These are phyloP conservation scores for Knoxdaviesia proteae DNA, from an alignment of 2,329 filamentous ascomycete species.

Conservation along the genomic window DNA sequence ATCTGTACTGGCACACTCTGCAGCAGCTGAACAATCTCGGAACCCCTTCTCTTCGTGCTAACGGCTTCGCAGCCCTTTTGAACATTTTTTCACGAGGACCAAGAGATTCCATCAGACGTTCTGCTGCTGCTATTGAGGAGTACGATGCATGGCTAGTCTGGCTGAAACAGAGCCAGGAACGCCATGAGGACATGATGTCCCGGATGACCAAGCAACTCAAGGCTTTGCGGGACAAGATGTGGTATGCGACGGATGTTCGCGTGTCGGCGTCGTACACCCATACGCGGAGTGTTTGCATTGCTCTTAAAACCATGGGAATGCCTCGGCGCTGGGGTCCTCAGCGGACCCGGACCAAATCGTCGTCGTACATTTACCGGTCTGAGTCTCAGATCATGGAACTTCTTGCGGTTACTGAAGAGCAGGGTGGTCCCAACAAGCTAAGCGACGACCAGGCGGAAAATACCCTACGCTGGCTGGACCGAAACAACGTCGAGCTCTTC, in stretches of 20 bases:
- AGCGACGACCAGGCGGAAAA: slow-evolving; percentile 88
- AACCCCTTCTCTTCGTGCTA: slow-evolving; percentile 38
- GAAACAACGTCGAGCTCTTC: slow-evolving; percentile 73
- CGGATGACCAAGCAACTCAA: slow-evolving; percentile 54
- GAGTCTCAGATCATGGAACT: slow-evolving; percentile 77
- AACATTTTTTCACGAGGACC: slow-evolving; percentile 56
- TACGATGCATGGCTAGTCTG: slow-evolving; percentile 68
- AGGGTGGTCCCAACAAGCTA: slow-evolving; percentile 83
- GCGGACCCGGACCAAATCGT: slow-evolving; percentile 23
- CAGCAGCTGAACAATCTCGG: slow-evolving; percentile 47
- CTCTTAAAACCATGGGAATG: slow-evolving; percentile 75
- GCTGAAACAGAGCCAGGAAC: slow-evolving; percentile 63
- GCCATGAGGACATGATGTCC: slow-evolving; percentile 53
- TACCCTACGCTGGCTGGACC: slow-evolving; percentile 62
- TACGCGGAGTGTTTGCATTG: slow-evolving; percentile 65
- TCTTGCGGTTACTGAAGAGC: slow-evolving; percentile 59
- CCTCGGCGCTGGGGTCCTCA: slow-evolving; percentile 33
- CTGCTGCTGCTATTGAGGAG: slow-evolving; percentile 52
- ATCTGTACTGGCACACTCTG: slow-evolving; percentile 68
- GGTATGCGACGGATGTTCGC: slow-evolving; percentile 88
- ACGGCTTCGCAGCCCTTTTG: slow-evolving; percentile 51
- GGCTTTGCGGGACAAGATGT: slow-evolving; percentile 85
- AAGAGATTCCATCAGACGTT: slow-evolving; percentile 46
- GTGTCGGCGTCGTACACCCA: slow-evolving; percentile 79
- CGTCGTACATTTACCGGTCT: slow-evolving; percentile 55